Base-by-base conservation (phyloP, 1,284 basidiomycete species). In the Anthracocystis setariae region DNA sequence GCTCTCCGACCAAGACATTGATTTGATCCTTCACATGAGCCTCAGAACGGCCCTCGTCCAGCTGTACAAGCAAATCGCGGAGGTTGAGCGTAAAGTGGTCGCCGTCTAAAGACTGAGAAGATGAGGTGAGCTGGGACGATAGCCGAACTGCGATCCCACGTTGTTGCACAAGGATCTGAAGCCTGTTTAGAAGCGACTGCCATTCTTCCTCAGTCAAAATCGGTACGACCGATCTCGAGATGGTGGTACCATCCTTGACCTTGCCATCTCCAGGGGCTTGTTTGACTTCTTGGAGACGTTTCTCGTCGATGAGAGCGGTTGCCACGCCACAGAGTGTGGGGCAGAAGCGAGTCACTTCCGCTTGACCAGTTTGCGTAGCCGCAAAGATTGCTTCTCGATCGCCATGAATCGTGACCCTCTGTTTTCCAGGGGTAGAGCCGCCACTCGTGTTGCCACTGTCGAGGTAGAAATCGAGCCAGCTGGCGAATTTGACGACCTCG, bases 401-500 rank as follows among this genome's bases (percentile, higher is more conserved):
- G 20, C 25, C 60, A n/a, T 47, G 27, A 17, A 56, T 24, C 2
- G 42, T 43, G 39, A 47, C 15, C 13, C 59, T 52, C 35, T 39
- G 37, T 15, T 17, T 48, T 8, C 47, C 15, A 9, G 32, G 9
- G 0, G 2, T 32, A 13, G 33, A 5, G 10, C 17, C 20, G 10
- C 17, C 20, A 5, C 23, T 24, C 13, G 39, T 24, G 15, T 46
- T 35, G 33, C 49, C 47, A 0, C 32, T 25, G 13, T 47, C 25
- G 10, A 64, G 38, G 38, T 18, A 46, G 5, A 44, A 38, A 32
- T 67, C 69, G 40, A 72, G 42, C 55, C 64, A 64, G 46, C 35
- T 52, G 1, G 64, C 64, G 3, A 72, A 46, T 32, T 24, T 55
- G 49, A 72, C 55, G 3, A 45, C 35, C 37, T 67, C 64, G 35